A percentile compares a stretch with the other conserved stretches of the same genome.
These are phyloP conservation scores for Coniosporium uncinatum DNA, from an alignment of 2,329 filamentous ascomycete species.

Conservation along the genomic window DNA sequence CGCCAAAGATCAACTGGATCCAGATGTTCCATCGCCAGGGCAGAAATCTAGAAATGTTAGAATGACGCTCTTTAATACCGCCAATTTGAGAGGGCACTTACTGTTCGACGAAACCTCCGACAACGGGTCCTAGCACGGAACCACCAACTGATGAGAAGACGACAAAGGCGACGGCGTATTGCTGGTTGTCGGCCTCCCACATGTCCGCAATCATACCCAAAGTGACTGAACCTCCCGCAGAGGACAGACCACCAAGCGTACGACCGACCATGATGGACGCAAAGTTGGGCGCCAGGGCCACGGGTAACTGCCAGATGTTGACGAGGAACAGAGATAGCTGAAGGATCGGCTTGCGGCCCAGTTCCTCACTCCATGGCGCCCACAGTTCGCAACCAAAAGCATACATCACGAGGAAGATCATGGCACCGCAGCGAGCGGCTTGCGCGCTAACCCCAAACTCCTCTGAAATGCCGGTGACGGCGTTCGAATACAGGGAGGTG, in stretches of 20 bases:
- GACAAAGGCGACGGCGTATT: slow-evolving; percentile 51
- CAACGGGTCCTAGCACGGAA: slow-evolving; percentile 69
- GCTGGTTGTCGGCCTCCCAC: slow-evolving; percentile 50
- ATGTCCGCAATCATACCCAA: slow-evolving; percentile 61
- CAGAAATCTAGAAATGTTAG: no score
- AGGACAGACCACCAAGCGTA: slow-evolving; percentile 63
- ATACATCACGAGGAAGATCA: slow-evolving; percentile 74
- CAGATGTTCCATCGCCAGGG: slow-evolving; percentile 79
- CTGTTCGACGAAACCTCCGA: slow-evolving; percentile 71
- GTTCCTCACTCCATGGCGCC: slow-evolving; percentile 84
- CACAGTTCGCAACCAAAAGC: slow-evolving; percentile 78
- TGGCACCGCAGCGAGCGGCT: slow-evolving; percentile 66
- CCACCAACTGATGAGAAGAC: slow-evolving; percentile 78
- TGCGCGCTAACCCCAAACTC: slow-evolving; percentile 65
- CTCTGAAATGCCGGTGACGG: slow-evolving; percentile 43
- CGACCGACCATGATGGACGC: slow-evolving; percentile 64
- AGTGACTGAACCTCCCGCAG: slow-evolving; percentile 61
- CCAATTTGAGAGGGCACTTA: no score
- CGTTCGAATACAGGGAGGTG: slow-evolving; percentile 49
- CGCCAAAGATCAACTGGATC: slow-evolving; percentile 81
- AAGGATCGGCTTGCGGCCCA: slow-evolving; percentile 71
- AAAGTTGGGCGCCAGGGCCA: slow-evolving; percentile 56
- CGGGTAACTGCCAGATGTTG: slow-evolving; percentile 60
- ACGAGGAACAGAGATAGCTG: slow-evolving; percentile 70
- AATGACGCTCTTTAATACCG: no score